These are phyloP conservation scores for Alternaria viburni DNA, from an alignment of 2,329 filamentous ascomycete genomes.

Conservation along the genomic window DNA sequence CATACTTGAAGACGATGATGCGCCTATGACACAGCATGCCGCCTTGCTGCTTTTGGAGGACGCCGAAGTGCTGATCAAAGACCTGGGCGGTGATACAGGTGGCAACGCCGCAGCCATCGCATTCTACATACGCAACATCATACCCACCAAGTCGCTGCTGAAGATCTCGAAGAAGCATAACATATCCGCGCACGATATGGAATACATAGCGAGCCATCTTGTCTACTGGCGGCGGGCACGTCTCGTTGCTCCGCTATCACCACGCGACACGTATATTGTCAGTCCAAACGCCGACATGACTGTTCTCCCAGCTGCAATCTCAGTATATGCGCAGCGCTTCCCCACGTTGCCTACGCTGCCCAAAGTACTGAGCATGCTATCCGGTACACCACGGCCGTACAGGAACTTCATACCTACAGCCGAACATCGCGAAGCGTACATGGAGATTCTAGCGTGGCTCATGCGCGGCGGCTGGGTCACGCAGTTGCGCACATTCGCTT, in stretches of 20 bases:
- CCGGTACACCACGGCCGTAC: constrained; percentile 80
- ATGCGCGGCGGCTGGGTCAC: constrained; percentile 93
- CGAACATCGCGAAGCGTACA: constrained; percentile 84
- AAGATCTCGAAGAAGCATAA: constrained; percentile 74
- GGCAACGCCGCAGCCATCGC: constrained; percentile 78
- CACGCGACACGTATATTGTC: constrained; percentile 87
- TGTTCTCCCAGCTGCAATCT: constrained; percentile 71
- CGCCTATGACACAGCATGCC: constrained; percentile 83
- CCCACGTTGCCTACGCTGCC: constrained; percentile 82
- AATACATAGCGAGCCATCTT: constrained; percentile 88
- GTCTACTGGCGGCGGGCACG: constrained; percentile 96
- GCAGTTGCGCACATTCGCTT: constrained; percentile 88
- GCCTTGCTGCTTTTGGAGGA: constrained; percentile 84
- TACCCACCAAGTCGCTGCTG: constrained; percentile 69
- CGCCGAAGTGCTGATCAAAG: constrained; percentile 76
- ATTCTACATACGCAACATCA: constrained; percentile 68
- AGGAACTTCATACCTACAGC: constrained; percentile 84
- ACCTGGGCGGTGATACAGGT: constrained; percentile 72
- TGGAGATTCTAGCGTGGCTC: constrained; percentile 91
- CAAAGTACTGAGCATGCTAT: constrained; percentile 85
- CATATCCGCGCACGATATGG: constrained; percentile 79
- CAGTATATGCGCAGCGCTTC: constrained; percentile 78
- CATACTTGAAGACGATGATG: constrained; percentile 70
- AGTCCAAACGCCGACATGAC: constrained; percentile 85
- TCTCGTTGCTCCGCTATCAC: constrained; percentile 87